Conservation (phyloP, 371 early-diverging fungal species). For the Vavraia culicis region DNA sequence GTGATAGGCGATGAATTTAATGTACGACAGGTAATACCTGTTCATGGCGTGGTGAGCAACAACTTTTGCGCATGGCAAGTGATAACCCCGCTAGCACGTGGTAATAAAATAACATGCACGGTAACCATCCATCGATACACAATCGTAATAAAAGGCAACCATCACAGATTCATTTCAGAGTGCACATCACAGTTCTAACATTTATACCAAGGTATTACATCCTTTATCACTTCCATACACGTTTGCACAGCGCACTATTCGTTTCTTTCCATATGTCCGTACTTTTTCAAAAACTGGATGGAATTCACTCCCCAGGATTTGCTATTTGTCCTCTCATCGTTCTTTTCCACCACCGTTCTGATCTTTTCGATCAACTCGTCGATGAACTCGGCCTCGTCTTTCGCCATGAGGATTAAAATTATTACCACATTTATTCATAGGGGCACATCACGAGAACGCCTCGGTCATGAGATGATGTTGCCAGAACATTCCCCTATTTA, state of each 20-base stretch:
- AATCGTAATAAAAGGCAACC: slow-evolving; percentile 5
- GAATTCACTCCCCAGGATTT: slow-evolving; percentile 10
- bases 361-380: slow-evolving; percentile 2
- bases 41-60: too few species aligned
- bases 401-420: neutral
- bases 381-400: neutral
- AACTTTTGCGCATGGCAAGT: too few species aligned
- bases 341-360: neutral
- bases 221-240: neutral
- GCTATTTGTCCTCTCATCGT: neutral
- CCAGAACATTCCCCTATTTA: too few species aligned
- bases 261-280: slow-evolving; percentile 16
- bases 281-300: slow-evolving; percentile 12
- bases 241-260: too few species aligned
- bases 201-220: slow-evolving; percentile 8
- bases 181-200: slow-evolving; percentile 5
- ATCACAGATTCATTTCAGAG: slow-evolving; percentile 7
- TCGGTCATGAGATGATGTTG: neutral
- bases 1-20: too few species aligned
- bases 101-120: neutral
- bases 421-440: neutral
- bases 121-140: neutral
- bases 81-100: neutral
- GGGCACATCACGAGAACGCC: neutral
- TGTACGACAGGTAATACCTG: too few species aligned